Evolutionary conservation across 768 basidiomycete genomes (phyloP), one percentile per base, ranked within the genome.

Genomic region (Phlegmacium glaucopus): DNA sequence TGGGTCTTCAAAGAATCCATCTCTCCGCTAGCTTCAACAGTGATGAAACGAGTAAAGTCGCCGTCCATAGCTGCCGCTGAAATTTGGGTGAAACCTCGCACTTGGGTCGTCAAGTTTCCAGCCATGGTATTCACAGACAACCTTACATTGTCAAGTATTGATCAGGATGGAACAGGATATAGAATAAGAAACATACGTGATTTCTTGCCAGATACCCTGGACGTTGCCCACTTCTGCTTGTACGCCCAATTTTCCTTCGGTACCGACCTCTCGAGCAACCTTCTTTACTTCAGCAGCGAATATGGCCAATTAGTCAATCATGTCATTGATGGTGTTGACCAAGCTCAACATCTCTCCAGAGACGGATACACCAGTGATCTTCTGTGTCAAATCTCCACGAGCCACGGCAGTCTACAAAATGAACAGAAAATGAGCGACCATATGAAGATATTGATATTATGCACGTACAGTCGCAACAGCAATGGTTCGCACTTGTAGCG

Each of bases 1-100:
- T 95, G 95, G 1, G 93, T 96, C 78, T 99, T 98, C 71, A 99
- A 78, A 40, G 91, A 94, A 69, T 98, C 94, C 96, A 98, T 98
- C 69, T 99, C 96, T 43, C 96, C 96, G 52, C 83, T 87, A 1
- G 96, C 96, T 60, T 98, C 95, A 60, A 99, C 96, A 22, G 96
- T 98, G 73, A 99, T 97, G 77, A 98, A 99, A 13, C 94, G 83
- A 17, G 93, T 95, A 69, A 97, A 97, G 69, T 98, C 96, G 51
- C 96, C 95, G 60, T 97, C 96, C 77, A 94, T 97, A 11, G 96
- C 96, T 0, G 96, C 95, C 0, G 94, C 95, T 1, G 92, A 94
- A 57, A 98, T 98, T 66, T 98, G 96, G 2, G 94, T 95, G 60
- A 99, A 99, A 4, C 95, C 96, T 66, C 96, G 87, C 41, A 99